Conservation (phyloP, 148 eudicot genomes). For the Polygonum aviculare region DNA sequence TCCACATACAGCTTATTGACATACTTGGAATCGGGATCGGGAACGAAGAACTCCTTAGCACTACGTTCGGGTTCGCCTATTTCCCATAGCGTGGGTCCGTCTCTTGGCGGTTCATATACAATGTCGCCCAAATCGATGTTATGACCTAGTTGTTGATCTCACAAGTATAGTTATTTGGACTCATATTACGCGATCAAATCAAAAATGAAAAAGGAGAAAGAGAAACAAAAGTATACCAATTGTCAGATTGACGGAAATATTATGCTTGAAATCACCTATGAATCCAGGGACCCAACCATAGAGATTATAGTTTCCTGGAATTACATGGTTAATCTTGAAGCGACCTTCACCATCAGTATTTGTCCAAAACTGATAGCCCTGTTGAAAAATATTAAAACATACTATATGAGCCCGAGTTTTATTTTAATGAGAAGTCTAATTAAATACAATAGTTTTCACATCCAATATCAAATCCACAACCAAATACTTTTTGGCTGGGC, state of each 20-base stretch:
- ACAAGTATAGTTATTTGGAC: background rate
- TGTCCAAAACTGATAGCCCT: constrained; percentile 86
- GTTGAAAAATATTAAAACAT: constrained; percentile 11
- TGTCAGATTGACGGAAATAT: background rate
- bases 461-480: too few relatives aligned
- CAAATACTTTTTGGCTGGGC: too few relatives aligned
- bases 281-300: constrained; percentile 66
- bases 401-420: background rate
- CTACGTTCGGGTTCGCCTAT: constrained; percentile 48
- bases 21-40: constrained; percentile 39
- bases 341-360: constrained; percentile 39
- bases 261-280: constrained; percentile 56
- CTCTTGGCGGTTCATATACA: constrained; percentile 43
- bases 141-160: constrained; percentile 15
- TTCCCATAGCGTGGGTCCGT: constrained; percentile 51
- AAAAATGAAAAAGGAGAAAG: background rate
- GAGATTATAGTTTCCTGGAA: constrained; percentile 46
- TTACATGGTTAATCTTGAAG: constrained; percentile 39
- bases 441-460: too few relatives aligned
- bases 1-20: constrained; percentile 34
- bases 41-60: constrained; percentile 44
- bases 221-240: background rate
- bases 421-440: too few relatives aligned
- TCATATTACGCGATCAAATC: background rate
- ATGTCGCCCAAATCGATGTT: constrained; percentile 28